These are phyloP conservation scores for Citrus australasica DNA, from an alignment of 345 rosid species.

Conservation along the genomic window DNA sequence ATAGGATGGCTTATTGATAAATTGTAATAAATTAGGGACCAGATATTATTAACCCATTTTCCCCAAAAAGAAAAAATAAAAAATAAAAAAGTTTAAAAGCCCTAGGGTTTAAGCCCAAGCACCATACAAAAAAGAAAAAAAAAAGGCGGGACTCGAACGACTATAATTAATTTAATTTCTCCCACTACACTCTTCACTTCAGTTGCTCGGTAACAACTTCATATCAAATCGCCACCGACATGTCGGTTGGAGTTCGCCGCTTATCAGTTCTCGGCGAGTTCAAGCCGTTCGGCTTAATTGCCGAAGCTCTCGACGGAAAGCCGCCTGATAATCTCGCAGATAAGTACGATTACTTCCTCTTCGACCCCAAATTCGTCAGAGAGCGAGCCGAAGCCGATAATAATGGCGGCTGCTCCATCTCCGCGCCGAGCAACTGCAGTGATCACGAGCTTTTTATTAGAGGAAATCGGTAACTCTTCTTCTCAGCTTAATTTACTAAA, in stretches of 20 bases:
- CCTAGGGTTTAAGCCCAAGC: conserved; percentile 1
- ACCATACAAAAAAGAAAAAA: no score
- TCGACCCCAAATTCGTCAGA: conserved; percentile 55
- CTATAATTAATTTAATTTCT: not conserved
- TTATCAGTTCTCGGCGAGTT: conserved; percentile 85
- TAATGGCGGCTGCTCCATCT: conserved; percentile 25
- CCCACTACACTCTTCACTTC: not conserved
- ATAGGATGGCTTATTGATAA: not conserved
- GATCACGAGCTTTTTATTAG: conserved; percentile 87
- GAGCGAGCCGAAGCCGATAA: conserved; percentile 36
- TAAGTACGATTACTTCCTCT: conserved; percentile 72
- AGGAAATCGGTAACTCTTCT: conserved; percentile 48
- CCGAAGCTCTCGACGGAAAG: conserved; percentile 78
- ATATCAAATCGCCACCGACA: conserved; percentile 18
- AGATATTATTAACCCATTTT: not conserved
- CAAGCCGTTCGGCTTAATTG: conserved; percentile 85
- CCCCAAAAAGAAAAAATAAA: no score
- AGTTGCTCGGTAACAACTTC: conserved; percentile 3
- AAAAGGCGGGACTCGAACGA: conserved; percentile 13
- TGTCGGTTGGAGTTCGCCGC: conserved; percentile 66
- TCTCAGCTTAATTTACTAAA: not conserved
- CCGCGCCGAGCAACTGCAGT: conserved; percentile 35
- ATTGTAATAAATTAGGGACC: not conserved
- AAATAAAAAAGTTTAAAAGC: not conserved
- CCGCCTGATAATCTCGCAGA: conserved; percentile 34